Conservation (phyloP, 306 rosid species). For the Vachellia collinsii region DNA sequence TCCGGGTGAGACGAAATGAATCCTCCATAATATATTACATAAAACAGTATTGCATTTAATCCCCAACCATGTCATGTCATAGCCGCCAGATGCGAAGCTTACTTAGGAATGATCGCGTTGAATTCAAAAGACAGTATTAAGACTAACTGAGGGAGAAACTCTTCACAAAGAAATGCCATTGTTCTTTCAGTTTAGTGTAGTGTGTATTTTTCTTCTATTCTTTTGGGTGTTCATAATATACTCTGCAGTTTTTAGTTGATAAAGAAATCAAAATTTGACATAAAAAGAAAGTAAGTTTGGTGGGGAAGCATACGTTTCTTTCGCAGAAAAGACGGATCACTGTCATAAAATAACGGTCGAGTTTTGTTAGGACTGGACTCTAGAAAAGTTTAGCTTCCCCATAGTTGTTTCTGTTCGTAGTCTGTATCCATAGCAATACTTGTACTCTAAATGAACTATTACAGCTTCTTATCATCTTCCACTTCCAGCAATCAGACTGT, state of each 20-base stretch:
- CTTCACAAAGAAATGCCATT: no score
- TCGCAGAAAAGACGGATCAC: neutral
- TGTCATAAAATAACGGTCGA: neutral
- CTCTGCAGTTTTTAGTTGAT: neutral
- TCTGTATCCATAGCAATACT: neutral
- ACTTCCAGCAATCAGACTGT: neutral
- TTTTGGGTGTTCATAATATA: neutral
- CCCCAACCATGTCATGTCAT: no score
- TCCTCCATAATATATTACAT: conserved; percentile 5
- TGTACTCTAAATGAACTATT: neutral
- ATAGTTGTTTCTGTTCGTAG: neutral
- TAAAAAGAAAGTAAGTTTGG: neutral
- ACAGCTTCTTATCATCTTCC: neutral
- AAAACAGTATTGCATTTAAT: no score
- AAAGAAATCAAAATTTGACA: neutral
- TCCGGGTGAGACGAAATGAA: conserved; percentile 1
- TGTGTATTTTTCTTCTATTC: neutral
- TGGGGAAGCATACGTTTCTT: neutral
- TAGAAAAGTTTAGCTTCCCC: neutral
- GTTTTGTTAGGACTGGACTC: neutral
- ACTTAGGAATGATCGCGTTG: no score
- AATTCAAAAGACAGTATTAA: no score
- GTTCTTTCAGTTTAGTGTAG: no score
- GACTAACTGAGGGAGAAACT: no score
- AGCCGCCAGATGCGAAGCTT: no score